Base-by-base conservation (phyloP, 2,329 filamentous ascomycete genomes). In the Beauveria scarabaeidicola region DNA sequence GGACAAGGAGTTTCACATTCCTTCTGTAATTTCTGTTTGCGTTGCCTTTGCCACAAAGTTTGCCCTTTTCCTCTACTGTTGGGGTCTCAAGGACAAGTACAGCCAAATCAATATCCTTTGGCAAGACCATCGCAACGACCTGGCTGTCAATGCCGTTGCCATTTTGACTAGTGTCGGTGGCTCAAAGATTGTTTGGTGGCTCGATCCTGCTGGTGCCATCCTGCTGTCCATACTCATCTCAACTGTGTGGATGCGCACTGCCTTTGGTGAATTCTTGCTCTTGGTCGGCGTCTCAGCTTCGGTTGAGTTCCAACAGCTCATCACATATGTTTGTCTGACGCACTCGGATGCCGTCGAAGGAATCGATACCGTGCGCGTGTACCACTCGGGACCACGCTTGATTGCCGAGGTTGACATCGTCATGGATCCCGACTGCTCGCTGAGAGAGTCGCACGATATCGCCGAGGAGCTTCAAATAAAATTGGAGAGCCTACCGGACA, bases 371-470 rank as follows among this genome's bases (percentile, higher is more conserved):
- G 94, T 97, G 3, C 85, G 94, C 55, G 91, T 92, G 0, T 97
- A 96, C 75, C 92, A 97, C 74, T 90, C 87, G 7, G 93, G 93
- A 0, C 85, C 92, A 1, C 83, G 93, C 21, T 83, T 97, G 50
- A 91, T 97, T 64, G 92, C 95, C 65, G 94, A 99, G 77, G 91
- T 97, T 41, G 94, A 99, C 70, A 86, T 97, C 59, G 93, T 97
- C 68, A 96, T 97, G 91, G 85, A 92, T 66, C 84, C 87, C 0
- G 77, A 84, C 1, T 82, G 86, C 58, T 84, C 85, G 2, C 81
- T 99, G 17, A 80, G 83, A 63, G 86, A 86, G 56, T 94, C 91
- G 0, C 94, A 99, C 72, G 94, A 99, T 69, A 84, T 97, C 13
- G 93, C 94, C 0, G 94, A 99, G 74, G 91, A 88, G 67, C 79